Evolutionary conservation across 192 early-diverging fungal species (phyloP), one percentile per base, ranked within the genome.

Genomic region (Chytriomyces confervae): DNA sequence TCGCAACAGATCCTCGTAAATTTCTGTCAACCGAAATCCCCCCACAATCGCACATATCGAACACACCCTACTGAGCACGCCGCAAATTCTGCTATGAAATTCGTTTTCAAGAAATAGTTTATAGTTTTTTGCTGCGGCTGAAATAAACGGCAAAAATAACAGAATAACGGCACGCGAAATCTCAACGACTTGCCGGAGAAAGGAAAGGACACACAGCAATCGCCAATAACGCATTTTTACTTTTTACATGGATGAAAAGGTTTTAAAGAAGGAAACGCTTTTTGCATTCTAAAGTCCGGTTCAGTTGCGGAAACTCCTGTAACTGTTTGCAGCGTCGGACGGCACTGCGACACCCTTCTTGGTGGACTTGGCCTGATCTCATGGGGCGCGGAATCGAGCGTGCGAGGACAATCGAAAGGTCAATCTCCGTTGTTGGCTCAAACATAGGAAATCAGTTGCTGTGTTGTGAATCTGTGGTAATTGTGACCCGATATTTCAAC

Each of bases 351-450:
- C 5, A 61, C 68, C 57, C 23, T 51, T 66, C 67, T 45, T 50
- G 5, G 10, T 63, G 67, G 48, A 29, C 24, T 66, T 50, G 11
- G 13, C 47, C n/a, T 80, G 70, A 50, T 87, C 84, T 62, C 65
- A 46, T 5, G 61, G 63, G 61, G 85, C 72, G n/a, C 6, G 86
- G 80, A 0, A 78, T 79, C 47, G 87, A 85, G 36, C 87, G 78
- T 8, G 65, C 80, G 7, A 83, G 24, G 46, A 89, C 27, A 20
- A 79, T 62, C 16, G 53, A 50, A 5, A 86, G 62, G 61, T 85
- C 78, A n/a, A 83, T 64, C 44, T 74, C 76, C 10, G 64, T 50
- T 11, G 64, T 63, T 5, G 84, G 81, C 68, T 82, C 80, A 18
- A 82, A 20, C 6, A 69, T 7, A 81, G 61, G 74, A 70, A 24